Evolutionary conservation across 140 eudicot genomes (phyloP).

Genomic region (Ambrosia hybrid): DNA sequence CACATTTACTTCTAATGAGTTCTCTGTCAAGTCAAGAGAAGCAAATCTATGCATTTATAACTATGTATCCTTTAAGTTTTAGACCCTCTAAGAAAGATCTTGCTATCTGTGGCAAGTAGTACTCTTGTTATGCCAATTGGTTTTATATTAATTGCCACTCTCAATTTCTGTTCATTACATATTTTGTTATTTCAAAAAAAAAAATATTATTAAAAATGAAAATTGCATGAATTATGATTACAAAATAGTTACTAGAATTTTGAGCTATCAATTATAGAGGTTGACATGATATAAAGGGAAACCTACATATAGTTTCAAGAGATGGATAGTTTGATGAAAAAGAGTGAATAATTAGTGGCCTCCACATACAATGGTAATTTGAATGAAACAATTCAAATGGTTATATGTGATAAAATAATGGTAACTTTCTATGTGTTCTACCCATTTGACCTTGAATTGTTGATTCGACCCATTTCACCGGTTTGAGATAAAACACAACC

Average conservation of each 20-base stretch:
- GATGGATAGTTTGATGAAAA: background rate
- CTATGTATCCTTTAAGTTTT: conserved; percentile 63
- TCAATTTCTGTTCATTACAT: background rate
- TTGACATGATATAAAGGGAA: too few species aligned
- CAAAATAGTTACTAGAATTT: background rate
- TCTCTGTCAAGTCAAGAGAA: conserved; percentile 63
- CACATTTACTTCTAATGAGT: conserved; percentile 57
- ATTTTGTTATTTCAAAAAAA: background rate
- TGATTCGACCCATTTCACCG: background rate
- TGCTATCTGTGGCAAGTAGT: conserved; percentile 57
- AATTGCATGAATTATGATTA: background rate
- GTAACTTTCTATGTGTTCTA: too few species aligned
- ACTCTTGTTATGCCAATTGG: background rate
- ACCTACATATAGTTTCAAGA: background rate
- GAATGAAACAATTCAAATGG: too few species aligned
- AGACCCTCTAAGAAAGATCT: conserved; percentile 61
- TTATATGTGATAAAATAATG: too few species aligned
- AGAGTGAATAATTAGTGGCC: too few species aligned
- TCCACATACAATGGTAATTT: too few species aligned
- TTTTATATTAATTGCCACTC: background rate
- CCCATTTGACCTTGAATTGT: too few species aligned
- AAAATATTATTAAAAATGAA: background rate
- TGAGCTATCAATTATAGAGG: too few species aligned
- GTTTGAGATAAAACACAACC: background rate
- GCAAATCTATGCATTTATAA: conserved; percentile 67